Conservation (phyloP, 2,329 filamentous ascomycete species). For the Penicillium sclerotigenum region DNA sequence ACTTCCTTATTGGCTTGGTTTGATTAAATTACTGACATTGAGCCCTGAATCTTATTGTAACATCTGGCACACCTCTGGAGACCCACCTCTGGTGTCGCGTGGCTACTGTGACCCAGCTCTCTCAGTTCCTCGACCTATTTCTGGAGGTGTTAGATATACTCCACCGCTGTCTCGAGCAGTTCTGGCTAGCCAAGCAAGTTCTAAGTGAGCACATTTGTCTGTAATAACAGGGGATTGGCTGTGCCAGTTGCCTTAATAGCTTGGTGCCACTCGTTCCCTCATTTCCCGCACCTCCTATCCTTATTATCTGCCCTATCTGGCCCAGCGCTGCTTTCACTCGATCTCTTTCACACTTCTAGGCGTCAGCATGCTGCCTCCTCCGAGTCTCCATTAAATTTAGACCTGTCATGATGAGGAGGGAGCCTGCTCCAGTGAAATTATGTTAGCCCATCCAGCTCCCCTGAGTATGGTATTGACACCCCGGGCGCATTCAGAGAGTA, state of each 20-base stretch:
- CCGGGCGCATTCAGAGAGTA: not conserved
- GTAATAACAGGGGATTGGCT: not conserved
- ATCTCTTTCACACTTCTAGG: not conserved
- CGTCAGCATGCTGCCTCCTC: not conserved
- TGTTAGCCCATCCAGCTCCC: not conserved
- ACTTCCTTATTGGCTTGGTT: not conserved
- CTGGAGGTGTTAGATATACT: not conserved
- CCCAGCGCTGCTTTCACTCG: not conserved
- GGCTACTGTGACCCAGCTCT: not conserved
- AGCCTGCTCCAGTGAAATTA: not conserved
- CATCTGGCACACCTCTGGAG: not conserved
- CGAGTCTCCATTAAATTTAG: not conserved
- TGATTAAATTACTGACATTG: not conserved
- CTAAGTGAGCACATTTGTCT: not conserved
- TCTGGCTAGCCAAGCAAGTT: not conserved
- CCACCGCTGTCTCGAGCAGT: not conserved
- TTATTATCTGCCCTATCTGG: not conserved
- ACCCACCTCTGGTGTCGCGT: not conserved
- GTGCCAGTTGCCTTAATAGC: not conserved
- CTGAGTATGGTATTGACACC: not conserved
- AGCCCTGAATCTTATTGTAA: not conserved
- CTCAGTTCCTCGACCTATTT: not conserved
- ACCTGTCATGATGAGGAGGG: not conserved
- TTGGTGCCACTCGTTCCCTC: not conserved
- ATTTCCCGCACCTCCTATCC: not conserved